These are phyloP conservation scores for Fusarium sublunatum DNA, from an alignment of 2,329 filamentous ascomycete genomes.

Conservation along the genomic window DNA sequence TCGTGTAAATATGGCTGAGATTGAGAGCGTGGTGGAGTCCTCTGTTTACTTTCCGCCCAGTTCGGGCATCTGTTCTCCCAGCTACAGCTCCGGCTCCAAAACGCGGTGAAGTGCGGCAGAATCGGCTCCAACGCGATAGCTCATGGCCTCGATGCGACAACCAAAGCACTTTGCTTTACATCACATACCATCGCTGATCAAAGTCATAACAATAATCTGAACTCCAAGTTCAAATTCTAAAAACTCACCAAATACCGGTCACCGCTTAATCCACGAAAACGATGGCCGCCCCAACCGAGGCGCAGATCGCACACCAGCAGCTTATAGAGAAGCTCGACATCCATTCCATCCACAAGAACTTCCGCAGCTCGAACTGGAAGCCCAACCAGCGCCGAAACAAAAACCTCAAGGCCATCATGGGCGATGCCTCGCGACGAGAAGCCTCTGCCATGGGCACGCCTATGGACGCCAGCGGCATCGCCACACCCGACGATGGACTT, in stretches of 20 bases:
- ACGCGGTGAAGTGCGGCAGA: constrained; percentile 53
- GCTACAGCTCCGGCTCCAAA: constrained; percentile 7
- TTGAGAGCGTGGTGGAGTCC: constrained; percentile 18
- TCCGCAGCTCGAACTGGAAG: constrained; percentile 91
- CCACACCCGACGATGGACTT: constrained; percentile 70
- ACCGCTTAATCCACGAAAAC: constrained; percentile 51
- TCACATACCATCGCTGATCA: neutral
- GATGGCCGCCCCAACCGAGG: constrained; percentile 75
- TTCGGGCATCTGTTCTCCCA: constrained; percentile 12
- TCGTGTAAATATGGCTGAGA: neutral
- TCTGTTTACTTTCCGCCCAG: constrained; percentile 39
- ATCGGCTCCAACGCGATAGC: constrained; percentile 32
- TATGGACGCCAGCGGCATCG: constrained; percentile 79
- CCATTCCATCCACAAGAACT: constrained; percentile 84
- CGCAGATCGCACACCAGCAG: constrained; percentile 81
- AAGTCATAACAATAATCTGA: neutral
- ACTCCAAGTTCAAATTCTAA: neutral
- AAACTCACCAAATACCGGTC: neutral
- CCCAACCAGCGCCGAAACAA: constrained; percentile 97
- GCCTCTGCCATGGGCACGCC: constrained; percentile 86
- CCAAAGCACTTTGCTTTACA: neutral
- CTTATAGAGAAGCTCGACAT: constrained; percentile 95
- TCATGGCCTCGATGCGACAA: constrained; percentile 15
- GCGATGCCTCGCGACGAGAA: constrained; percentile 88
- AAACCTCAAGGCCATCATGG: constrained; percentile 96